Conservation (phyloP, 2,329 filamentous ascomycete species). For the Xylaria sp. region DNA sequence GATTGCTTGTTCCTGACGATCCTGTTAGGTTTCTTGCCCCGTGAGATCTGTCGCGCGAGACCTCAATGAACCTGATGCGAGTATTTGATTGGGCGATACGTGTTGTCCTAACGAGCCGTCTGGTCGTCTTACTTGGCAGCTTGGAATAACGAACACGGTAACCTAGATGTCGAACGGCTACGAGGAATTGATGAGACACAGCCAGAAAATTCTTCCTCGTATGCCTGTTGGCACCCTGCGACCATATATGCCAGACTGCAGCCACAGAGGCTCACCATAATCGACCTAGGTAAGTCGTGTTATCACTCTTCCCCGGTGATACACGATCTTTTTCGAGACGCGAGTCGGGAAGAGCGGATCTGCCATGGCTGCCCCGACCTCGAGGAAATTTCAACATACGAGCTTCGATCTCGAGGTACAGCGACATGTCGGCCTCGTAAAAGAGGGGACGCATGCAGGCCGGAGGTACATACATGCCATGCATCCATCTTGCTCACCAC, state of each 20-base stretch:
- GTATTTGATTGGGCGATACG: neutral
- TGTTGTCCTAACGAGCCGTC: neutral
- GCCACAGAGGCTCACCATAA: neutral
- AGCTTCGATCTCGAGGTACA: constrained; percentile 18
- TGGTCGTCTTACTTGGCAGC: too few species aligned
- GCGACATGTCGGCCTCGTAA: constrained; percentile 27
- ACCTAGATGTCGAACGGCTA: too few species aligned
- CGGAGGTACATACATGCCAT: neutral
- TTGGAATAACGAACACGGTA: too few species aligned
- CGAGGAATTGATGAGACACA: too few species aligned
- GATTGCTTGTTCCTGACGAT: neutral
- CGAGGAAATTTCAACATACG: constrained; percentile 25
- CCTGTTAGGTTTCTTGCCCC: neutral
- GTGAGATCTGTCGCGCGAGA: neutral
- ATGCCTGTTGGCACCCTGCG: neutral
- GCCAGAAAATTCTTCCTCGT: neutral
- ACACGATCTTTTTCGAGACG: neutral
- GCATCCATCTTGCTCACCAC: too few species aligned
- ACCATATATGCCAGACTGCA: neutral
- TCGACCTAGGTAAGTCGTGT: neutral
- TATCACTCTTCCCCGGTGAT: constrained; percentile 8
- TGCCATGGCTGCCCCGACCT: constrained; percentile 7
- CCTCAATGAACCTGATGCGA: too few species aligned
- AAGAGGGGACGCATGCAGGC: constrained; percentile 14
- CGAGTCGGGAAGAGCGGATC: constrained; percentile 19